Evolutionary conservation across 2,329 filamentous ascomycete genomes (phyloP).

Genomic region (Epichloe hybrida): DNA sequence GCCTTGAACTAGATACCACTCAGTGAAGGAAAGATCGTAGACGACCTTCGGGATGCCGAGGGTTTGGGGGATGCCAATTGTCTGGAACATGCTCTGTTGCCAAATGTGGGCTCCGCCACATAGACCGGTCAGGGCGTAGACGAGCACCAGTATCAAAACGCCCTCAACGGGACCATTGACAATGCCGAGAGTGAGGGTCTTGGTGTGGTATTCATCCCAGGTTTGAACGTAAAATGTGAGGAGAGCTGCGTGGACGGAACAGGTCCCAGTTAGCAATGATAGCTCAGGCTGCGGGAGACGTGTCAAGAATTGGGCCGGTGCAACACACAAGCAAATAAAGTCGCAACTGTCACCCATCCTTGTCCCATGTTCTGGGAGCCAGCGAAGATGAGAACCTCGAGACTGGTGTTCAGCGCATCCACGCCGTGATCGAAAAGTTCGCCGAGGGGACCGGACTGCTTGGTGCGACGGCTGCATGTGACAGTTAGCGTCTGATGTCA

Average conservation of each 20-base stretch:
- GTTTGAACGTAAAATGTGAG: slow-evolving; percentile 98
- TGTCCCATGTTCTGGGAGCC: slow-evolving; percentile 88
- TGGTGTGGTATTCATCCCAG: slow-evolving; percentile 98
- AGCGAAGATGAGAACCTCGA: slow-evolving; percentile 85
- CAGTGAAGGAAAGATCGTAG: slow-evolving; percentile 73
- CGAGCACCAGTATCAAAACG: slow-evolving; percentile 65
- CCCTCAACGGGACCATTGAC: slow-evolving; percentile 94
- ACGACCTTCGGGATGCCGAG: slow-evolving; percentile 53
- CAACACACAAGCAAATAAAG: slow-evolving; percentile 63
- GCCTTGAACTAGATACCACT: slow-evolving; percentile 89
- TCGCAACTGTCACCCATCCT: slow-evolving; percentile 75
- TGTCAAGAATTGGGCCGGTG: background rate
- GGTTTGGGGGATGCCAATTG: slow-evolving; percentile 52
- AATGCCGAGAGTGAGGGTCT: slow-evolving; percentile 82
- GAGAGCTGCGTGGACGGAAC: slow-evolving; percentile 40
- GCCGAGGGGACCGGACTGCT: slow-evolving; percentile 82
- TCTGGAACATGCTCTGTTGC: slow-evolving; percentile 67
- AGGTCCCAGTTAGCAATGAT: background rate
- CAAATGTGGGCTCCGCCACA: slow-evolving; percentile 87
- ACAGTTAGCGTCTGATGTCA: slow-evolving; percentile 1
- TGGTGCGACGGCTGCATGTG: slow-evolving; percentile 57
- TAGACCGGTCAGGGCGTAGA: slow-evolving; percentile 74
- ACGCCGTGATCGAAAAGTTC: slow-evolving; percentile 97
- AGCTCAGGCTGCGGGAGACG: background rate
- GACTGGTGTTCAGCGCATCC: slow-evolving; percentile 89